Base-by-base conservation (phyloP, 441 rosid genomes). In the Eutrema salsugineum region DNA sequence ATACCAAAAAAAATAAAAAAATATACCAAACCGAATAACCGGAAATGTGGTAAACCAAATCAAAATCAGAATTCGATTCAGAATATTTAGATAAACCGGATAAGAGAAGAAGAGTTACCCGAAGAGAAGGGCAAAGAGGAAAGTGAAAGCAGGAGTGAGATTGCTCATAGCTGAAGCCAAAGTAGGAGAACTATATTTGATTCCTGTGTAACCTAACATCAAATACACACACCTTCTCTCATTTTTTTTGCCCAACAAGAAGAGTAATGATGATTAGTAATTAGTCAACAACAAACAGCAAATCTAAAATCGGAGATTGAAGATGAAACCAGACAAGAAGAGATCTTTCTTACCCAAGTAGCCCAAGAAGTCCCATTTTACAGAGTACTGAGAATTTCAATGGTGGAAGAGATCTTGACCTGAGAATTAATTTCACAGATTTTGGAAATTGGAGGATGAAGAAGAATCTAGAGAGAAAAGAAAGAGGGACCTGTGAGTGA, bases 111-210 rank as follows among this genome's bases (percentile, higher is more conserved):
- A 17, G 12, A 46, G 28, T 67, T 67, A 83, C 89, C 87, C 78
- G 64, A 76, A 84, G 61, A 80, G 38, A 68, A 82, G 24, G 36
- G 86, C 85, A 12, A 83, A 85, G 9, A 87, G 48, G 78, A 85
- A 87, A 22, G 91, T 79, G 58, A 85, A 83, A 43, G 88, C 87
- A 35, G 85, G 91, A 69, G 85, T 66, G 2, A 87, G 77, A 49
- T 85, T 84, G 33, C 73, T 77, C 82, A 87, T 79, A 0, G 86
- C 85, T 5, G 89, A 82, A 49, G 71, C 81, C 38, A 85, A 75
- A 27, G 82, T 79, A 15, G 87, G 86, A 60, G 87, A 82, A 66
- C 85, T 87, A 15, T 69, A 81, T 28, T 77, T 57, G 54, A 85
- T 40, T 35, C 84, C 86, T 49, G 80, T 78, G 67, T 65, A 82